Evolutionary conservation across 129 eudicot genomes (phyloP).

Genomic region (Smallanthus sonchifolius): DNA sequence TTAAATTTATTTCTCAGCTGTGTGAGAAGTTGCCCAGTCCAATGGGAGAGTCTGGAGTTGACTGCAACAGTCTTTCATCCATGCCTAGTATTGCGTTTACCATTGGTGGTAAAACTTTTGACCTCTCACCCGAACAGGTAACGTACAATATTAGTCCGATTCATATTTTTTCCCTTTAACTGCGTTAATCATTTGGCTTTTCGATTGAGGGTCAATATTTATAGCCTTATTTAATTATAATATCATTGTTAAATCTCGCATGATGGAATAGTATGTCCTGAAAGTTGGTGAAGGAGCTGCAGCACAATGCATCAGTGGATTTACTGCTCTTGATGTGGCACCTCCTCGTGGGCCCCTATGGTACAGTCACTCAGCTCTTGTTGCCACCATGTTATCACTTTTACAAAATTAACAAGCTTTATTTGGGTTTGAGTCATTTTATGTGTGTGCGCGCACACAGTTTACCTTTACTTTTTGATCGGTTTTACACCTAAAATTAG

Average conservation of each 20-base stretch:
- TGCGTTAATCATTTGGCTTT: background rate
- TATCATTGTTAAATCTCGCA: background rate
- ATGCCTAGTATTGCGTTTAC: conserved; percentile 37
- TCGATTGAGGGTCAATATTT: background rate
- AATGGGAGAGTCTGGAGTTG: conserved; percentile 36
- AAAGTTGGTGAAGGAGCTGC: conserved; percentile 79
- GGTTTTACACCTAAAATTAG: background rate
- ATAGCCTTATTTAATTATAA: background rate
- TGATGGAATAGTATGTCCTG: conserved; percentile 55
- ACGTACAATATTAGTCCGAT: background rate
- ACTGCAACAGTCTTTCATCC: conserved; percentile 33
- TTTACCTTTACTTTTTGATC: background rate
- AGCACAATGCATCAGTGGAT: conserved; percentile 93
- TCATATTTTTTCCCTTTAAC: background rate
- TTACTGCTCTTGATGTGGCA: conserved; percentile 71
- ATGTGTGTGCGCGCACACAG: background rate
- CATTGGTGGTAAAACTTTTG: conserved; percentile 31
- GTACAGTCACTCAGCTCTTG: conserved; percentile 30
- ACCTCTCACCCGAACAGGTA: conserved; percentile 40
- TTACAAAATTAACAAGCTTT: background rate
- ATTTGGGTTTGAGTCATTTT: background rate
- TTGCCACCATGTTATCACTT: background rate
- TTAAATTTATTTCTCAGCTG: conserved; percentile 15
- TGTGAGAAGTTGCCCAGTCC: conserved; percentile 45
- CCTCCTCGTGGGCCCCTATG: conserved; percentile 95